Evolutionary conservation across 345 rosid genomes (phyloP), one percentile per base, ranked within the genome.

Genomic region (Eucalyptus curtisii): DNA sequence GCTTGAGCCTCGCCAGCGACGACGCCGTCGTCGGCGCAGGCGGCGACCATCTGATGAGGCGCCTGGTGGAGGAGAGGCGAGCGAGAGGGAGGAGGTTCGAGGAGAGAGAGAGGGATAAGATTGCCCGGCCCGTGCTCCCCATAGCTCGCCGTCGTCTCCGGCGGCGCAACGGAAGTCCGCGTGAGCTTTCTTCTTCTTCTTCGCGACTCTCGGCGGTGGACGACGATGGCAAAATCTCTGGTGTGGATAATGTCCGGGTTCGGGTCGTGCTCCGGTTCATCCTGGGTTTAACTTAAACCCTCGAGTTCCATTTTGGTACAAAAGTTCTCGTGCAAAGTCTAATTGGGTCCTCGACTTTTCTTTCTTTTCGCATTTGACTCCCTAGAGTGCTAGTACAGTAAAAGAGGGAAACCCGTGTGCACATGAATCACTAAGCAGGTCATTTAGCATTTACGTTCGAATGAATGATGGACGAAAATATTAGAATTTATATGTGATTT

Each of bases 121-220:
- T 90, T 31, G 95, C 91, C 92, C 94, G 92, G 42, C 95, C 90
- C 50, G 94, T 91, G 90, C 94, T 93, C 91, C 87, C 91, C 96
- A 95, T 93, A 90, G 22, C 42, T 19, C 82, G 93, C 92, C 79
- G 40, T 61, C 40, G 86, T 80, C 82, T 71, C 8, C 8, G 45
- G 82, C 82, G 82, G 82, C 24, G 45, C 27, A 20, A 71, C 13
- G 82, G 82, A 71, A 71, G 82, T 71, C 42, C 14, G 8, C 45
- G 44, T 6, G 45, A 37, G 22, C 81, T 19, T 71, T 37, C 45
- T 19, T 19, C 45, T 37, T 59, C 66, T 59, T 30, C 71, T 64
- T 19, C 81, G 82, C 45, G 27, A 20, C 82, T 37, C 82, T 19
- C 27, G 82, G 42, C 45, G 82, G 27, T 37, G 45, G 82, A 19